Base-by-base conservation (phyloP, 306 rosid genomes). In the Purshia tridentata region DNA sequence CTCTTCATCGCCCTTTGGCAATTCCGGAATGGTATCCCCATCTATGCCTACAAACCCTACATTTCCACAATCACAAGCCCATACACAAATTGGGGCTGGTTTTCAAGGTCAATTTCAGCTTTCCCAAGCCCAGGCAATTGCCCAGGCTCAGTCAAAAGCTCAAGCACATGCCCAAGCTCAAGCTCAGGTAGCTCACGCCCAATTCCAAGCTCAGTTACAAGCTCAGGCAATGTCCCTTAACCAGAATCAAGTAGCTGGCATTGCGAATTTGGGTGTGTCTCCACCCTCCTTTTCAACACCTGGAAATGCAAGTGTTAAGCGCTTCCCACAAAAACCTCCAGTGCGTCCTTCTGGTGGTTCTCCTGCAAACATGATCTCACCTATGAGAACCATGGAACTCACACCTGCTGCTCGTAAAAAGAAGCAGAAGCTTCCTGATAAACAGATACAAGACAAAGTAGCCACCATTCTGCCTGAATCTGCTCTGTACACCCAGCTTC, bases 391-490 rank as follows among this genome's bases (percentile, higher is more conserved):
- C 9, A 90, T 95, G 98, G 99, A 95, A 29, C 88, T 91, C 39
- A 86, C 83, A 0, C 83, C 96, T 22, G 97, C 98, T 0, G 80
- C 88, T 0, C 86, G 97, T 51, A 90, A 88, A 71, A 95, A 95
- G 90, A 95, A 90, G 88, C 99, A 88, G 86, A 95, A 95, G 79
- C 85, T 92, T 46, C 99, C 99, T 1, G 99, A 95, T 83, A 95
- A 88, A 78, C 99, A 84, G 78, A 80, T 95, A 65, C 98, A 88
- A 63, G 99, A 95, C 2, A 90, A 85, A 80, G 92, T 95, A 75
- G 98, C 99, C 49, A 92, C 97, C 10, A 83, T 95, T 22, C 76
- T 95, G 45, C 99, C 99, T 0, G 97, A 95, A 75, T 95, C 99
- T 58, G 93, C 97, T 37, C 82, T 95, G 11, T 95, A 95, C 62